Evolutionary conservation across 352 stramenopile species (phyloP).

Genomic region (Peronospora farinosa): DNA sequence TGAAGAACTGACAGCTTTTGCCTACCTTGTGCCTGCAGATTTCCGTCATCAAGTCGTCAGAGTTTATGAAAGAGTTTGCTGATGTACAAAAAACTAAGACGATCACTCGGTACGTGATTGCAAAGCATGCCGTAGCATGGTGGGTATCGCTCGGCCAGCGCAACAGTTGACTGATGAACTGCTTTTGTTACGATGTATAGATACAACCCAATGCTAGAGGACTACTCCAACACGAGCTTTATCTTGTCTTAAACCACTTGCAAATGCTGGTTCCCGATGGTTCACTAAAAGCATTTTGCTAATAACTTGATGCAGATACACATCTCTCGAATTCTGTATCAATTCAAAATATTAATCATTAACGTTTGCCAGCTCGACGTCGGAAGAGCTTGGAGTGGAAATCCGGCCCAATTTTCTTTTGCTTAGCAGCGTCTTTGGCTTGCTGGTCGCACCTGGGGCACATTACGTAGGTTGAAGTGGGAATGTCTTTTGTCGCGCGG

Average conservation of each 20-base stretch:
- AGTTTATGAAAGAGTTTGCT: conserved; percentile 78
- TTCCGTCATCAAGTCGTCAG: conserved; percentile 75
- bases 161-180: conserved; percentile 1
- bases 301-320: conserved; percentile 14
- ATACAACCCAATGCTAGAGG: conserved; percentile 86
- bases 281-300: conserved; percentile 7
- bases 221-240: conserved; percentile 88
- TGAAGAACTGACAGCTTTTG: background rate
- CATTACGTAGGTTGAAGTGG: conserved; percentile 49
- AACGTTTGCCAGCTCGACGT: conserved; percentile 17
- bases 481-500: conserved; percentile 44
- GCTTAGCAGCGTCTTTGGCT: conserved; percentile 29
- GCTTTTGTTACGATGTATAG: conserved; percentile 23
- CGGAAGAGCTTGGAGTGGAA: conserved; percentile 34
- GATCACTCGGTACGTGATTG: conserved; percentile 51
- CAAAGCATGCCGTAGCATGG: background rate
- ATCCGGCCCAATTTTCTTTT: conserved; percentile 39
- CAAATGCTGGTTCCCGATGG: conserved; percentile 1
- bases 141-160: background rate
- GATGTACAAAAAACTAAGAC: conserved; percentile 76
- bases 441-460: conserved; percentile 45
- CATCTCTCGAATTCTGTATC: conserved; percentile 6
- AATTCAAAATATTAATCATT: background rate
- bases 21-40: conserved; percentile 30
- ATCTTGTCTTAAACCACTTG: conserved; percentile 57